Percentiles rank a stretch among this genome's conserved stretches.
phyloP scores from a whole-genome alignment of 176 grass and related monocot genomes.

The Juncus inflexus region DNA sequence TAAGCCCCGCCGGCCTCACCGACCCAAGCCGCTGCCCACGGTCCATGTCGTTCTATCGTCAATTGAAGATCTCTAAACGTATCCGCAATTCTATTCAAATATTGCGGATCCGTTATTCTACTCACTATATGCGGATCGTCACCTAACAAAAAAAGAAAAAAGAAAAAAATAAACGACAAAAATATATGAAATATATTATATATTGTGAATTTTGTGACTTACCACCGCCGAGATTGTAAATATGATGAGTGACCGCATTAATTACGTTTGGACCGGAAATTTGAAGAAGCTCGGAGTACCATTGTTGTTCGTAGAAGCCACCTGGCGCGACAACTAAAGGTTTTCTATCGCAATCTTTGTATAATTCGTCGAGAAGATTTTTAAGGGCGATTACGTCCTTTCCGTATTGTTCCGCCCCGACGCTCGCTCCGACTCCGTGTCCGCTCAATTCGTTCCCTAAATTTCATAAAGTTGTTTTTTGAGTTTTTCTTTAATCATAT shows the following conservation, averaged over 20 bases:
- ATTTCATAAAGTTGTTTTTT: background rate
- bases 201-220: conserved; percentile 20
- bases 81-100: conserved; percentile 45
- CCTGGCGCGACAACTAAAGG: conserved; percentile 78
- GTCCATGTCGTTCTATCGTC: conserved; percentile 61
- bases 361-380: conserved; percentile 48
- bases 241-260: conserved; percentile 81
- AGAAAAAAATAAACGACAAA: background rate
- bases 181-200: conserved; percentile 3
- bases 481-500: background rate
- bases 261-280: conserved; percentile 57
- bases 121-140: conserved; percentile 56
- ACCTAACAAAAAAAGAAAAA: conserved; percentile 46
- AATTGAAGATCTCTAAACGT: conserved; percentile 88
- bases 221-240: conserved; percentile 96
- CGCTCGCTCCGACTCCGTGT: conserved; percentile 70
- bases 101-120: conserved; percentile 70
- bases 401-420: conserved; percentile 64
- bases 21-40: conserved; percentile 85
- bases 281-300: conserved; percentile 71
- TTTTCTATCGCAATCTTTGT: conserved; percentile 36
- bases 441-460: conserved; percentile 97
- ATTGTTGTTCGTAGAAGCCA: conserved; percentile 78
- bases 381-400: conserved; percentile 71
- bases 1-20: conserved; percentile 93